Conservation (phyloP, 2,329 filamentous ascomycete genomes). For the Trichoderma brevicompactum region DNA sequence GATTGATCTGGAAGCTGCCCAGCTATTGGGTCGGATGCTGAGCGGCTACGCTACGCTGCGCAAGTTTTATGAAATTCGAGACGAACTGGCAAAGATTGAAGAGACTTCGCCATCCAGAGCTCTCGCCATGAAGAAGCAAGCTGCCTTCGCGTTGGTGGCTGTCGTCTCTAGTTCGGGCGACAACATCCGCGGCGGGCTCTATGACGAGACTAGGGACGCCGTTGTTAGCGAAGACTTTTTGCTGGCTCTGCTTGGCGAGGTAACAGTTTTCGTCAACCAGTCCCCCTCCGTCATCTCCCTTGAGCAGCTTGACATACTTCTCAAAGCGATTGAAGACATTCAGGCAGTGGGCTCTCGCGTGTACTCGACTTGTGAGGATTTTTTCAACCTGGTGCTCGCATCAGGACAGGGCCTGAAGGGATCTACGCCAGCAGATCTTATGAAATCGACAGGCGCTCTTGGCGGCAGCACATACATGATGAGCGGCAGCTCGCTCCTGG, state of each 20-base stretch:
- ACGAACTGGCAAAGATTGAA: conserved; percentile 48
- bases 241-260: conserved; percentile 81
- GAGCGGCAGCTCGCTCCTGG: conserved; percentile 74
- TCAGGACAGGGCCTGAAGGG: conserved; percentile 67
- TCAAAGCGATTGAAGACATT: conserved; percentile 79
- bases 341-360: conserved; percentile 75
- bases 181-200: conserved; percentile 88
- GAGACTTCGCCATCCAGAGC: conserved; percentile 47
- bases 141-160: conserved; percentile 76
- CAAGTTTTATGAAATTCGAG: conserved; percentile 87
- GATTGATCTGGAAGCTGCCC: conserved; percentile 79
- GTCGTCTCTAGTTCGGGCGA: conserved; percentile 86
- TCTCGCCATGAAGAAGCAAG: conserved; percentile 66
- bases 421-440: conserved; percentile 66
- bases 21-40: conserved; percentile 81
- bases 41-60: conserved; percentile 92
- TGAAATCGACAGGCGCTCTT: conserved; percentile 60
- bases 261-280: conserved; percentile 73
- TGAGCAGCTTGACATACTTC: conserved; percentile 73
- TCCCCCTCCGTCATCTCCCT: conserved; percentile 61
- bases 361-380: conserved; percentile 75
- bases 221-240: conserved; percentile 89
- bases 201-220: conserved; percentile 77
- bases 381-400: conserved; percentile 74
- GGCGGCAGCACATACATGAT: conserved; percentile 68